Conservation (phyloP, 768 basidiomycete species). For the Clavulina sp. region DNA sequence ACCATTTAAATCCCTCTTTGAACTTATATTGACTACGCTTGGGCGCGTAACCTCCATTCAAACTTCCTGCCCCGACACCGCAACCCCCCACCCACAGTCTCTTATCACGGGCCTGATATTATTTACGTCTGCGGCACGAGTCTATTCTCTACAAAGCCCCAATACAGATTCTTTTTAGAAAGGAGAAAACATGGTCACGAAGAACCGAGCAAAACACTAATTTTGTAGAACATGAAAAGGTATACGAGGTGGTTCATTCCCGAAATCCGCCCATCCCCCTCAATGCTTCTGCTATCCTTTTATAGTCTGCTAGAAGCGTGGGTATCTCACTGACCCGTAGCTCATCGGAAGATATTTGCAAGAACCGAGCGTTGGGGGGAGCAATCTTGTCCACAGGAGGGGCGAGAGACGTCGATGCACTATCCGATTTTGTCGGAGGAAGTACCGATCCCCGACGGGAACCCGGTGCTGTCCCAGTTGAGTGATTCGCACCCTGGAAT, state of each 20-base stretch:
- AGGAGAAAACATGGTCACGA: too few species aligned
- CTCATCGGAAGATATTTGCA: constrained; percentile 59
- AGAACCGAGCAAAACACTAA: too few species aligned
- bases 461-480: constrained; percentile 18
- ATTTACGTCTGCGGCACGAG: too few species aligned
- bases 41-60: too few species aligned
- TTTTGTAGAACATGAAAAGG: not conserved
- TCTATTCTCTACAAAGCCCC: too few species aligned
- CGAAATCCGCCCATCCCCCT: constrained; percentile 39
- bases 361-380: constrained; percentile 50
- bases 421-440: constrained; percentile 15
- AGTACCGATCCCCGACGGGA: constrained; percentile 17
- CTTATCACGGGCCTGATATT: too few species aligned
- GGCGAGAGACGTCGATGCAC: constrained; percentile 24
- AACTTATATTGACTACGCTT: too few species aligned
- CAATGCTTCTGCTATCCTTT: constrained; percentile 53
- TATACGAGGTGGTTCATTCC: not conserved
- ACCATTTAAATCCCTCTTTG: too few species aligned
- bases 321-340: constrained; percentile 65
- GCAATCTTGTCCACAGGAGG: constrained; percentile 27
- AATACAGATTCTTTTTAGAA: too few species aligned
- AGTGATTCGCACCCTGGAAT: not conserved
- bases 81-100: too few species aligned
- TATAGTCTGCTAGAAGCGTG: constrained; percentile 67
- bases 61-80: too few species aligned